phyloP scores from a whole-genome alignment of 345 rosid genomes.

The Linum usitatissimum region DNA sequence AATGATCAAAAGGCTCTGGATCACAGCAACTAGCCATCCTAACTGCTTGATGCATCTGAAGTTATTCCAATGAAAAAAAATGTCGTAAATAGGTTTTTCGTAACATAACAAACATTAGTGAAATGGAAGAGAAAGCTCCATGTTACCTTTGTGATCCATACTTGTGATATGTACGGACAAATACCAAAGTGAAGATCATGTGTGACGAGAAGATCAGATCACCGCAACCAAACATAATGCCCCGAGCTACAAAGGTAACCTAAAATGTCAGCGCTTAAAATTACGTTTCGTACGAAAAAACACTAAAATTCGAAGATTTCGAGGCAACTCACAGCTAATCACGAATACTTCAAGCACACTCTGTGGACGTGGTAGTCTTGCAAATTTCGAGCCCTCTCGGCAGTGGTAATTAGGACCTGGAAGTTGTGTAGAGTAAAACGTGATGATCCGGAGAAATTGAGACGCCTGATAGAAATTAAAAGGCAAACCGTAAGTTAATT shows the following conservation, averaged over 20 bases:
- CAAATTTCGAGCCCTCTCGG: slow-evolving; percentile 84
- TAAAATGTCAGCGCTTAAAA: background rate
- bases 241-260: background rate
- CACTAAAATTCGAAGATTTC: too few species aligned
- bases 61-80: background rate
- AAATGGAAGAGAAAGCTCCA: background rate
- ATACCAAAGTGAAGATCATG: slow-evolving; percentile 8
- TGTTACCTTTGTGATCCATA: slow-evolving; percentile 8
- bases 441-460: slow-evolving; percentile 72
- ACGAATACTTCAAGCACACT: slow-evolving; percentile 55
- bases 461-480: slow-evolving; percentile 40
- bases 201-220: slow-evolving; percentile 9
- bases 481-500: background rate
- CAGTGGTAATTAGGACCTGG: slow-evolving; percentile 99
- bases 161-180: slow-evolving; percentile 4
- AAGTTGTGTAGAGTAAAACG: slow-evolving; percentile 94
- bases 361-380: slow-evolving; percentile 72
- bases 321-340: slow-evolving; percentile 51
- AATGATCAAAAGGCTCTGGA: slow-evolving; percentile 8
- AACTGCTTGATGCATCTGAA: background rate
- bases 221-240: slow-evolving; percentile 5
- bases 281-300: too few species aligned
- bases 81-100: background rate
- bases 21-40: slow-evolving; percentile 1
- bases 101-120: background rate